Evolutionary conservation across 306 rosid genomes (phyloP), one percentile per base, ranked within the genome.

Genomic region (Abrus pulchellus): DNA sequence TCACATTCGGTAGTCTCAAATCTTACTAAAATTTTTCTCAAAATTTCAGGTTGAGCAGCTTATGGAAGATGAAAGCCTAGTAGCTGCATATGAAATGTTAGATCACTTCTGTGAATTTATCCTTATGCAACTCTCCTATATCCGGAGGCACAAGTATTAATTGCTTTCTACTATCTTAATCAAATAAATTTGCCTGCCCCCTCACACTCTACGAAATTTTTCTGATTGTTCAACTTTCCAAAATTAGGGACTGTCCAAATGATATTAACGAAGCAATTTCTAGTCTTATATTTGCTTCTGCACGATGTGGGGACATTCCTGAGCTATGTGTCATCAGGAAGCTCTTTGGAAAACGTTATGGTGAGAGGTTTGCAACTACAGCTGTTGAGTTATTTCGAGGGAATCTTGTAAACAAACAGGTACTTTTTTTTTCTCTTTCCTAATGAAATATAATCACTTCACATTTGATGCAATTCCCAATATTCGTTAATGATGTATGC

Each of bases 251-350:
- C 36, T 85, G 91, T 70, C 98, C 99, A 29, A 83, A 89, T 77
- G 98, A 93, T 43, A 80, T 95, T 3, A 95, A 90, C 3, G 98
- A 91, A 88, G 98, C 99, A 14, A 83, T 90, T 82, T 93, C 99
- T 11, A 93, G 88, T 76, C 93, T 95, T 45, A 88, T 93, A 75
- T 95, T 54, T 88, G 97, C 99, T 30, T 93, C 99, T 36, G 95
- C 97, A 3, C 85, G 99, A 85, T 90, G 90, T 72, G 99, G 98
- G 10, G 92, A 95, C 63, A 84, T 95, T 13, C 98, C 94, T 27
- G 99, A 95, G 85, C 97, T 95, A 11, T 72, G 50, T 82, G 73
- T n/a, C n/a, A 87, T 95, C 45, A 86, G 95, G 75, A 88, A 90
- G 78, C 89, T 95, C 56, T 95, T 95, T 11, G 85, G 83, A 52